Conservation (phyloP, 768 basidiomycete genomes). For the Suillus subalutaceus region DNA sequence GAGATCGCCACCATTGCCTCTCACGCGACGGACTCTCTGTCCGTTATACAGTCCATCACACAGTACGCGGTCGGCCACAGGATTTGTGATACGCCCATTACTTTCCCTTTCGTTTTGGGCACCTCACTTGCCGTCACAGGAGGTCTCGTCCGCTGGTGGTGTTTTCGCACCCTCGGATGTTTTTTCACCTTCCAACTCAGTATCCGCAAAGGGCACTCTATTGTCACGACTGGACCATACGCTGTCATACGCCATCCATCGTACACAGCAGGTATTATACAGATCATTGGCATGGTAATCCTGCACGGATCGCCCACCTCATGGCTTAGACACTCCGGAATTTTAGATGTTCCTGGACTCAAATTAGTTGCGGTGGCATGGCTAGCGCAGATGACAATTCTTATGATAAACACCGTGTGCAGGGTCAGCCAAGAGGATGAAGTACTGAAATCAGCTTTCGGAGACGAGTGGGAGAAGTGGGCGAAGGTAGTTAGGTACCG, state of each 20-base stretch:
- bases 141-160: constrained; percentile 24
- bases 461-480: constrained; percentile 19
- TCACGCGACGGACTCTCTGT: too few relatives aligned
- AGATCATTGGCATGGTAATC: constrained; percentile 8
- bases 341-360: not conserved
- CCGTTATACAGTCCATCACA: too few relatives aligned
- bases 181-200: constrained; percentile 48
- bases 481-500: constrained; percentile 30
- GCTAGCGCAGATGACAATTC: not conserved
- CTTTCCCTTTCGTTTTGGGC: constrained; percentile 23
- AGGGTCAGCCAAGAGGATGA: not conserved
- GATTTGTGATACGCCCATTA: not conserved
- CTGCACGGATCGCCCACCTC: constrained; percentile 12
- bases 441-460: not conserved
- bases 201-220: constrained; percentile 42
- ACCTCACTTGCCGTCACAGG: constrained; percentile 26
- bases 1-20: not conserved
- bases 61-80: too few relatives aligned
- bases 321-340: not conserved
- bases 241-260: constrained; percentile 48
- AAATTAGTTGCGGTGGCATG: not conserved
- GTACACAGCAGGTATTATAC: constrained; percentile 37
- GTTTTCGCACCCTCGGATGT: constrained; percentile 38
- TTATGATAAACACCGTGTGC: not conserved
- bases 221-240: constrained; percentile 46